These are phyloP conservation scores for Elaeis guineensis DNA, from an alignment of 176 grass and related monocot species.

Conservation along the genomic window DNA sequence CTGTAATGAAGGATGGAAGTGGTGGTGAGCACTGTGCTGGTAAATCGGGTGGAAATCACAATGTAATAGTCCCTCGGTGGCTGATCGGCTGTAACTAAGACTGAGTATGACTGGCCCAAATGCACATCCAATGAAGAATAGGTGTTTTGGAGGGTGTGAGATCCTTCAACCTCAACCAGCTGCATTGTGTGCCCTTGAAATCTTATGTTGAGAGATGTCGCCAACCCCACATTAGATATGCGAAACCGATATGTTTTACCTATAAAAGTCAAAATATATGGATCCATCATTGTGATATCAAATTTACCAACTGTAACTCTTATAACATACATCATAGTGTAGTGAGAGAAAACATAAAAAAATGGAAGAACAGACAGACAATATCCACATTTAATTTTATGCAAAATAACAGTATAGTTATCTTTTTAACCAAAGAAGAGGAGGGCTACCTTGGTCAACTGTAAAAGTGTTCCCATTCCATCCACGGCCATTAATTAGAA, in stretches of 20 bases:
- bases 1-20: conserved; percentile 69
- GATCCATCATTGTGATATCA: too few species aligned
- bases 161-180: conserved; percentile 93
- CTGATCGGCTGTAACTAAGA: conserved; percentile 74
- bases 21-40: conserved; percentile 47
- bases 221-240: conserved; percentile 76
- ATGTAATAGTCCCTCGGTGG: conserved; percentile 67
- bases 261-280: conserved; percentile 19
- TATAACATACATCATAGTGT: too few species aligned
- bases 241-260: conserved; percentile 93
- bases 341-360: too few species aligned
- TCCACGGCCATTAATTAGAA: conserved; percentile 81
- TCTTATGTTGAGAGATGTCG: conserved; percentile 81
- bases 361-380: too few species aligned
- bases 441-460: conserved; percentile 63
- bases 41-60: conserved; percentile 71
- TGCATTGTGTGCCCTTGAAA: conserved; percentile 81
- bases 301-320: too few species aligned
- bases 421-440: too few species aligned
- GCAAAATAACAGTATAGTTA: too few species aligned
- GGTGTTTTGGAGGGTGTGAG: conserved; percentile 70
- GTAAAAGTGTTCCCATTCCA: conserved; percentile 64
- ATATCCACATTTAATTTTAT: too few species aligned
- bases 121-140: conserved; percentile 78
- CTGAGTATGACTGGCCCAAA: conserved; percentile 87